Base-by-base conservation (phyloP, 441 rosid species). In the Adansonia rubrostipa region DNA sequence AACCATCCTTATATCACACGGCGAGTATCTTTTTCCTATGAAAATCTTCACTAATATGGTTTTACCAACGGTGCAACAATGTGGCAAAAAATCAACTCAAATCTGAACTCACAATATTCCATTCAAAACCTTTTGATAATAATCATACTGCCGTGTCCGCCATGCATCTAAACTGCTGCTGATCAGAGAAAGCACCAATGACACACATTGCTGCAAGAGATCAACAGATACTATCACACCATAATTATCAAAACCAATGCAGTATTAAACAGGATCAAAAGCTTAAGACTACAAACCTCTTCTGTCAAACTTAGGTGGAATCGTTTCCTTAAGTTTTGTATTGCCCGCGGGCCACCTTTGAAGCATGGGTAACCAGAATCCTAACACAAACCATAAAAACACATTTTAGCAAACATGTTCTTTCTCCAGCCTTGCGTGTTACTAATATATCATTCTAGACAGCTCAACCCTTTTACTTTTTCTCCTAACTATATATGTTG, bases 131-230 rank as follows among this genome's bases (percentile, higher is more conserved):
- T 90, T 87, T 82, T 96, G 99, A 82, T 96, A 96, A 84, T 96
- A 96, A 84, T 96, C 99, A 45, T 96, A 96, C 61, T 96, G 98
- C 71, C 99, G 87, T 8, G 99, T 94, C 85, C 99, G 84, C 99
- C 98, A 96, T 22, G 99, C 99, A 88, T 95, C 99, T 86, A 95
- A 83, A 86, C 98, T 95, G 85, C 95, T 95, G 83, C 99, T 91
- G 87, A 95, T 95, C 72, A 95, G 90, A 71, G 98, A 92, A 15
- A 95, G 97, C 88, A 95, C 98, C 91, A 91, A 86, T 42, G 99
- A 95, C 58, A 95, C 99, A 66, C 98, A 95, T 90, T 95, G 99
- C 99, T 95, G 91, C 84, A 62, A 79, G 76, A 82, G 81, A 87
- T 78, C 78, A 79, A 63, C 62, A 78, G 40, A 73, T 5, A 62